Evolutionary conservation across 192 early-diverging fungal species (phyloP), one percentile per base, ranked within the genome.

Genomic region (Funneliformis geosporum): DNA sequence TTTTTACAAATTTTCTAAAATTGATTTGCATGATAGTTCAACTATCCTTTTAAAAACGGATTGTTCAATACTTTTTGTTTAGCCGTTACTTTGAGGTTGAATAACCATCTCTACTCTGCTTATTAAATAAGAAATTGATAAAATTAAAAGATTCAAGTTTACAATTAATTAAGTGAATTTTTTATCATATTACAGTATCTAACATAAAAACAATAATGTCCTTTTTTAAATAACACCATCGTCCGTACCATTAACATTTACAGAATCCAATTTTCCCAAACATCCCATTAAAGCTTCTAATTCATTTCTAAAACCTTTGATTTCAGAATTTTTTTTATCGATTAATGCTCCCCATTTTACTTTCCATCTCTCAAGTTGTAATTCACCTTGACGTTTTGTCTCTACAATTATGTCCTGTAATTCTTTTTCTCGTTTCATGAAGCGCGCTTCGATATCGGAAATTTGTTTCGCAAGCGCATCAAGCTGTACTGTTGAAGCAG

Each of bases 341-440:
- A 72, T 72, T 72, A 72, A 18, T 8, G 21, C 44, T 46, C 39
- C 40, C 39, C 69, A 71, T 11, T 40, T 71, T 25, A 18, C n/a
- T 46, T 71, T 74, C 47, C 44, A 47, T 38, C 27, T 25, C 47
- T 74, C 73, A 16, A 74, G 47, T 55, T 74, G 73, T n/a, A 74
- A 47, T 50, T 74, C 55, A 11, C 47, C 44, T 38, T 60, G 73
- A 2, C 55, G 44, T 47, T 76, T 64, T 23, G 61, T 76, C 10
- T 76, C 75, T 10, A 3, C 16, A 33, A 76, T 76, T 14, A 76
- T 25, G 25, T 76, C 40, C 11, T 76, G 75, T 33, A 76, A 76
- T 18, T 76, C 75, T 27, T 76, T 60, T 64, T 76, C 75, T 62
- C 75, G 14, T 43, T 76, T 64, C 9, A 27, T n/a, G 39, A 76